phyloP scores from a whole-genome alignment of 2,329 filamentous ascomycete genomes.

The Fragosphaeria purpurea region DNA sequence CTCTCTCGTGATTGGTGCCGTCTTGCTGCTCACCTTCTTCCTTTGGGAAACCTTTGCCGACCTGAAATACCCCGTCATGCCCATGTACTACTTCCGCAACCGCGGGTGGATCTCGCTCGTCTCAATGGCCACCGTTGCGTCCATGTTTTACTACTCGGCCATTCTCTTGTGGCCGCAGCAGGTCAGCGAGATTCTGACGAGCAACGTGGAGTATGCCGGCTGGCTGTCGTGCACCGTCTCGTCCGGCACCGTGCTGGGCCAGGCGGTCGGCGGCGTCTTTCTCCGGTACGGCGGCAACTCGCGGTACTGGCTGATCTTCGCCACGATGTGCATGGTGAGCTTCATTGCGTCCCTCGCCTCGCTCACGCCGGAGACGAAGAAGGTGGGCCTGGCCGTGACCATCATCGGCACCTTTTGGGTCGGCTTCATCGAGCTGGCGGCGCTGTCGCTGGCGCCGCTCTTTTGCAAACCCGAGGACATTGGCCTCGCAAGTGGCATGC shows the following conservation, averaged over 20 bases:
- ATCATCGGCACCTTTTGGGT: constrained; percentile 28
- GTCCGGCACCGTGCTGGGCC: constrained; percentile 24
- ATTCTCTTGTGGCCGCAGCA: constrained; percentile 28
- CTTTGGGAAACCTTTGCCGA: neutral
- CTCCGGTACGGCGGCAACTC: constrained; percentile 25
- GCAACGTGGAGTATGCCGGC: constrained; percentile 23
- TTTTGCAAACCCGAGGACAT: constrained; percentile 30
- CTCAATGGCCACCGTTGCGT: neutral
- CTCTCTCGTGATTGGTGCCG: too few species aligned
- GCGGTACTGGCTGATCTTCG: constrained; percentile 26
- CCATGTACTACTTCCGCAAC: neutral
- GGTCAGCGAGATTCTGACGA: constrained; percentile 24
- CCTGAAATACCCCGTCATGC: neutral
- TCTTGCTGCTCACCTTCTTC: too few species aligned
- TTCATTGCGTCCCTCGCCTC: constrained; percentile 25
- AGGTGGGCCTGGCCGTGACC: constrained; percentile 23
- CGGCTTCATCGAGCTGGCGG: constrained; percentile 25
- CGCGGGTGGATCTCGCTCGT: neutral
- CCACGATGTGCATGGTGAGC: constrained; percentile 27
- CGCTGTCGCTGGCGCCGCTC: constrained; percentile 24
- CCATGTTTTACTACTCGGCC: constrained; percentile 22
- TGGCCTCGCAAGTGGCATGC: constrained; percentile 29
- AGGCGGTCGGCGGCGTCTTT: constrained; percentile 22
- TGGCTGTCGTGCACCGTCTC: constrained; percentile 28
- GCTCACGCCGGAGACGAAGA: constrained; percentile 22